Evolutionary conservation across 225 moss, liverwort and hornwort species (phyloP), one percentile per base, ranked within the genome.

Genomic region (Ulota crispa): DNA sequence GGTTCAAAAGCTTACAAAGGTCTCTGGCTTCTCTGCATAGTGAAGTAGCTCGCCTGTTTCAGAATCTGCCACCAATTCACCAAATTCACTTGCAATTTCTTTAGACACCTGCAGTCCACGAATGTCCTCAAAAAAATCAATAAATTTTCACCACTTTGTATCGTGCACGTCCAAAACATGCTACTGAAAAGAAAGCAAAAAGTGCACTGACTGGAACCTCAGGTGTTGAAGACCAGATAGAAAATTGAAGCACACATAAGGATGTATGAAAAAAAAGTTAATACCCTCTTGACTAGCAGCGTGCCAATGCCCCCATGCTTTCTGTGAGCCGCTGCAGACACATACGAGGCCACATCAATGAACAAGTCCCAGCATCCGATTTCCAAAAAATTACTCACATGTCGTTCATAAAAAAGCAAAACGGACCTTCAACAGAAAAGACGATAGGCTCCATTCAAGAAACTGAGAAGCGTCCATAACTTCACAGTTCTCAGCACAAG

Each of bases 21-120:
- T 99, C 88, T 95, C 95, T 80, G 98, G 98, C 84, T 99, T 95
- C 87, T 95, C 98, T 73, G 98, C 92, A 77, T 95, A 99, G 42
- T 95, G 98, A 79, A 95, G 94, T 34, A 99, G 93, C 88, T 99
- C 95, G 84, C 94, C 93, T 50, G 86, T 91, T 39, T 84, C 50
- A 53, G 92, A 19, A 90, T 95, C 98, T 42, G 94, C 94, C 76
- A 99, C 98, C 65, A 99, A 89, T 88, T 99, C 98, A 84, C 98
- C 98, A 88, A 92, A 99, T 80, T 99, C 95, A 84, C 94, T 94
- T 23, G 98, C 98, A 47, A 92, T 63, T 70, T 99, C 98, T 78
- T 91, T 88, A 79, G 98, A 99, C 56, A 99, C 98, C 96, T 96
- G 85, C 76, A 86, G 30, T 63, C 50, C 23, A 75, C 52, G 36